Base-by-base conservation (phyloP, 2,329 filamentous ascomycete species). In the Botryotinia globosa region DNA sequence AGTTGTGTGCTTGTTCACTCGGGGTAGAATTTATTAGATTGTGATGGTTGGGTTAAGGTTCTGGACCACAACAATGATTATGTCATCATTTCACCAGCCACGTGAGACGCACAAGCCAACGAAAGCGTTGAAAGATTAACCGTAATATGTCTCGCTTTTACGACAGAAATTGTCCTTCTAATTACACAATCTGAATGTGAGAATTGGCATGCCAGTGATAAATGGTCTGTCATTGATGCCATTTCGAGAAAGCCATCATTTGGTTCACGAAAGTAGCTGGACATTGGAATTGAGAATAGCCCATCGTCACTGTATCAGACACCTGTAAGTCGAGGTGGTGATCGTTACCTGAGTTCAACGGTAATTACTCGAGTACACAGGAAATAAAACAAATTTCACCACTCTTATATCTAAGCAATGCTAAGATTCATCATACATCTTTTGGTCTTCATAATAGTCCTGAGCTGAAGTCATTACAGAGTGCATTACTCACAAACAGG, bases 11-110 rank as follows among this genome's bases (percentile, higher is more conserved):
- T 42, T 67, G 3, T 32, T 29, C 10, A 67, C 65, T 67, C 65
- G 65, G 65, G 65, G 65, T 67, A 56, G 51, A 29, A 54, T n/a
- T 54, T 56, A 56, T 54, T 56, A 56, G 9, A 14, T n/a, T 66
- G 63, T 51, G 25, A 14, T 29, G 32, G 45, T 66, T 39, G 45
- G 51, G 64, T 66, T 51, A 22, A 67, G n/a, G 48, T 56, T 67
- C 65, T 42, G 48, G 48, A 56, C 45, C 63, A 37, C 25, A 39
- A 51, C 32, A 51, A 18, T 20, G 22, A 66, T 66, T 66, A 66
- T 54, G 45, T 66, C 34, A 66, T 48, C 16, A 29, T 39, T 54
- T 54, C n/a, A 29, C 51, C 16, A 54, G 45, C 64, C 64, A 66
- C 45, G 5, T 1, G 7, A 16, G 32, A 54, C 8, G 44, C 32